phyloP scores from a whole-genome alignment of 768 basidiomycete species.

The Lanmaoa rubissima region DNA sequence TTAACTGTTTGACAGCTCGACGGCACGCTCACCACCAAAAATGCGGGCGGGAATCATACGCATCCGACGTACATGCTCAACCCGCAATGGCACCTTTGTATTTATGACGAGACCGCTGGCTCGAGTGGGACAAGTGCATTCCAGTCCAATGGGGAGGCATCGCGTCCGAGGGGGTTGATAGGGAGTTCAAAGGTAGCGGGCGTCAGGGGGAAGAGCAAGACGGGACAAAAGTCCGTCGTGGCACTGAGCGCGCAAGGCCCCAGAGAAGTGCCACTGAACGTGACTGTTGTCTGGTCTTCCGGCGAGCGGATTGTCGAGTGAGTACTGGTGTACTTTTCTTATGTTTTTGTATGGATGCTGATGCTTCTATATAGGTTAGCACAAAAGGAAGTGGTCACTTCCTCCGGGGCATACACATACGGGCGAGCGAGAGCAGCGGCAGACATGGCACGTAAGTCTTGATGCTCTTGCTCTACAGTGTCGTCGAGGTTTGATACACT shows the following conservation, averaged over 20 bases:
- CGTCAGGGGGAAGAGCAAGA: neutral
- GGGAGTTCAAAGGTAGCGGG: conserved; percentile 10
- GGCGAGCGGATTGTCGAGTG: conserved; percentile 77
- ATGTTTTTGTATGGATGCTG: neutral
- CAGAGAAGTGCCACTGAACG: conserved; percentile 70
- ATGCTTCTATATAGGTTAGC: conserved; percentile 40
- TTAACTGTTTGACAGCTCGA: conserved; percentile 44
- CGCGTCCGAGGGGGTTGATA: neutral
- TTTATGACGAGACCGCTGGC: conserved; percentile 40
- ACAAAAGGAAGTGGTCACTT: conserved; percentile 66
- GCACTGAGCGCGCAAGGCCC: conserved; percentile 51
- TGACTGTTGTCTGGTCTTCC: conserved; percentile 70
- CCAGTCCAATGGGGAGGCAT: neutral
- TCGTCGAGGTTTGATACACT: neutral
- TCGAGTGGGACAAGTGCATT: conserved; percentile 2
- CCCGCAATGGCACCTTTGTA: conserved; percentile 77
- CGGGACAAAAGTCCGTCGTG: conserved; percentile 37
- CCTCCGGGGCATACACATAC: conserved; percentile 80
- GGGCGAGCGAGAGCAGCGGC: conserved; percentile 61
- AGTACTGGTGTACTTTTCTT: conserved; percentile 27
- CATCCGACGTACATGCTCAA: conserved; percentile 85
- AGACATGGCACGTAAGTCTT: conserved; percentile 50
- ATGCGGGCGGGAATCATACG: conserved; percentile 81
- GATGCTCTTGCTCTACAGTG: neutral
- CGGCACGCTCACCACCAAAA: conserved; percentile 62